These are phyloP conservation scores for Violaceomyces palustris DNA, from an alignment of 1,284 basidiomycete species.

Conservation along the genomic window DNA sequence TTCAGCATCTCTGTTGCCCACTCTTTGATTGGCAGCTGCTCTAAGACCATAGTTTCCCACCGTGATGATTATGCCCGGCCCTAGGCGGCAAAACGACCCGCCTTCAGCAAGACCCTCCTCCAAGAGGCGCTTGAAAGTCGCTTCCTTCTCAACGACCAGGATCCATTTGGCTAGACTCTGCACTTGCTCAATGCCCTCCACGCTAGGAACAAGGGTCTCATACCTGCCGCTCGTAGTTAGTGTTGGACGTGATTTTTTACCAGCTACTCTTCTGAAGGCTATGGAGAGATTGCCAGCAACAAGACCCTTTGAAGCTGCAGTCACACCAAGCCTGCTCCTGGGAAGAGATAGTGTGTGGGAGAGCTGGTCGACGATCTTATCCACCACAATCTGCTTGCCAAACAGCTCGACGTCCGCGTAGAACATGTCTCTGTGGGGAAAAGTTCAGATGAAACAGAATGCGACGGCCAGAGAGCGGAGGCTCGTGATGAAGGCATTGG, in stretches of 20 bases:
- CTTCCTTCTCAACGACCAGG: conserved; percentile 47
- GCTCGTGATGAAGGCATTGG: no score
- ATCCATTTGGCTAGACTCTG: conserved; percentile 8
- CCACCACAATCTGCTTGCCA: conserved; percentile 20
- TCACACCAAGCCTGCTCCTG: conserved; percentile 19
- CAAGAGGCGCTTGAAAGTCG: conserved; percentile 20
- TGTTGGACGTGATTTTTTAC: neutral
- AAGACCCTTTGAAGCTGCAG: conserved; percentile 31
- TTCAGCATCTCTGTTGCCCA: neutral
- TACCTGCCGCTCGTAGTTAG: neutral
- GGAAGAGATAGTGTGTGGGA: conserved; percentile 2
- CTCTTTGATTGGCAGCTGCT: neutral
- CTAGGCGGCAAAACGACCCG: neutral
- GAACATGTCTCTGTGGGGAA: conserved; percentile 31
- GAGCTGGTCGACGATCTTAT: conserved; percentile 18
- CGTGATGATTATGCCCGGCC: conserved; percentile 1
- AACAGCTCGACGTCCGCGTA: conserved; percentile 34
- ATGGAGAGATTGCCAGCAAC: conserved; percentile 14
- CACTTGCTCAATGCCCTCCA: conserved; percentile 1
- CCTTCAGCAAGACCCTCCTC: conserved; percentile 3
- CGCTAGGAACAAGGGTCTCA: conserved; percentile 13
- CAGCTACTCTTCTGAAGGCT: neutral
- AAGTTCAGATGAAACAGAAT: neutral
- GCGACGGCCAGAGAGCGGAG: no score
- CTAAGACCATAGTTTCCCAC: neutral